Evolutionary conservation across 805 yeast genomes (phyloP).

Genomic region (Ogataea pignaliae): DNA sequence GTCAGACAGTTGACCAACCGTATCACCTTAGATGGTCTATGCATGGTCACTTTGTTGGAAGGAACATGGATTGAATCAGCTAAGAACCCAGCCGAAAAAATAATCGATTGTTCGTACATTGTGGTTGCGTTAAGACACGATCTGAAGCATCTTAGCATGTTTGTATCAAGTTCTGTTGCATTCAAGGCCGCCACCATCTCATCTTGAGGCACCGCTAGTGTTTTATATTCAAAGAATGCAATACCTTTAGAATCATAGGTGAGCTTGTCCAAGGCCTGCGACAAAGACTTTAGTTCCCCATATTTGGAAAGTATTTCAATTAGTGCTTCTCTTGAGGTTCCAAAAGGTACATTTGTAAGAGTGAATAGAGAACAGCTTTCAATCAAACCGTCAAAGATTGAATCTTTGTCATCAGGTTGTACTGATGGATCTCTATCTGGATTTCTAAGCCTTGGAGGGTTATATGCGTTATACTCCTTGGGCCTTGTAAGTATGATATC

Average conservation of each 20-base stretch:
- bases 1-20: slow-evolving; percentile 64
- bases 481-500: slow-evolving; percentile 39
- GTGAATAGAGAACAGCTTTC: slow-evolving; percentile 21
- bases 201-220: slow-evolving; percentile 16
- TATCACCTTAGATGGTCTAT: slow-evolving; percentile 42
- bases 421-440: slow-evolving; percentile 54
- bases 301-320: slow-evolving; percentile 36
- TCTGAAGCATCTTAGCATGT: slow-evolving; percentile 30
- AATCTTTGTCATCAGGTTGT: slow-evolving; percentile 31
- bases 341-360: slow-evolving; percentile 40
- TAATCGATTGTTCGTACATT: slow-evolving; percentile 18
- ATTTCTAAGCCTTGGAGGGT: slow-evolving; percentile 1
- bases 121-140: slow-evolving; percentile 34
- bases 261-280: slow-evolving; percentile 42
- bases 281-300: slow-evolving; percentile 37
- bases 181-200: slow-evolving; percentile 31
- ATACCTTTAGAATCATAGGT: slow-evolving; percentile 52
- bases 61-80: slow-evolving; percentile 9
- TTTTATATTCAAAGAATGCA: slow-evolving; percentile 47
- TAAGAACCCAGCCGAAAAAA: slow-evolving; percentile 18
- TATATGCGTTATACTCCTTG: slow-evolving; percentile 33
- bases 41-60: slow-evolving; percentile 14
- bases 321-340: slow-evolving; percentile 40
- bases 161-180: slow-evolving; percentile 33
- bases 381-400: slow-evolving; percentile 37